Evolutionary conservation across 2,329 filamentous ascomycete species (phyloP).

Genomic region (Claviceps sp.): DNA sequence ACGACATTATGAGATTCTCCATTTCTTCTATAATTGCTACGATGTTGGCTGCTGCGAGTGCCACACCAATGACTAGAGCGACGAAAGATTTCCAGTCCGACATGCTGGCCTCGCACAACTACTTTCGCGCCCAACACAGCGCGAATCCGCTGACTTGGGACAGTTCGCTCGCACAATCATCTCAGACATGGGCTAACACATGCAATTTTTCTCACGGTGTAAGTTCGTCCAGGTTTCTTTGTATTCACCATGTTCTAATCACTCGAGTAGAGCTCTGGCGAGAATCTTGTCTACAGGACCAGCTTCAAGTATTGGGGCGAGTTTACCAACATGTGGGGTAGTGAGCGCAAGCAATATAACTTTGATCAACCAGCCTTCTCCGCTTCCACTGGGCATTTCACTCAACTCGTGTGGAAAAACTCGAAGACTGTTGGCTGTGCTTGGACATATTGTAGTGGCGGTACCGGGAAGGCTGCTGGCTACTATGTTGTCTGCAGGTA

Average conservation of each 20-base stretch:
- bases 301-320: background rate
- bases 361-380: background rate
- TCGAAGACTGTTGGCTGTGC: background rate
- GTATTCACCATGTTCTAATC: background rate
- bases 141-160: background rate
- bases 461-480: background rate
- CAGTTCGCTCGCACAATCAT: background rate
- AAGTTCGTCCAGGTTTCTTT: background rate
- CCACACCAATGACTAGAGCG: background rate
- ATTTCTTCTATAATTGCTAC: background rate
- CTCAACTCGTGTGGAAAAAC: constrained; percentile 1
- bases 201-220: constrained; percentile 2
- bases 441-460: background rate
- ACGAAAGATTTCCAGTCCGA: background rate
- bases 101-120: constrained; percentile 2
- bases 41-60: background rate
- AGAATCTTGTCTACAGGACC: constrained; percentile 2
- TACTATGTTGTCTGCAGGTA: constrained; percentile 2
- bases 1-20: background rate
- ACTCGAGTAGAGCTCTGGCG: background rate
- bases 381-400: background rate
- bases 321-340: constrained; percentile 1
- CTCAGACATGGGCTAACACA: background rate
- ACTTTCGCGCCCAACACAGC: constrained; percentile 1
- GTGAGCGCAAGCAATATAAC: constrained; percentile 1